Evolutionary conservation across 306 rosid species (phyloP).

Genomic region (Acacia melanoxylon): DNA sequence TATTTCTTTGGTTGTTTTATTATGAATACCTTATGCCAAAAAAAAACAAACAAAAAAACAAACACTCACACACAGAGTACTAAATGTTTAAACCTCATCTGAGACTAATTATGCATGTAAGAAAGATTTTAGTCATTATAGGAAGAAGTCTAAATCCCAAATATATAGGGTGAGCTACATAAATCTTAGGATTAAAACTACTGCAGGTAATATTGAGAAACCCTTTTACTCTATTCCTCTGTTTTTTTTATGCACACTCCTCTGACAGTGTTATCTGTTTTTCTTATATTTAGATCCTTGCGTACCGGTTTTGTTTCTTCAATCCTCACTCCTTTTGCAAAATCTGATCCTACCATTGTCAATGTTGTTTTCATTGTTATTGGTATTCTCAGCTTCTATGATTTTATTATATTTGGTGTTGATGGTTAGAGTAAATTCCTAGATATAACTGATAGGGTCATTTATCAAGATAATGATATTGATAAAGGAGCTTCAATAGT

Average conservation of each 20-base stretch:
- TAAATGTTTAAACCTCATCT: neutral
- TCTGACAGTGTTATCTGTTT: too few relatives aligned
- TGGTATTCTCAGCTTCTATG: too few relatives aligned
- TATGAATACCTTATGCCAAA: neutral
- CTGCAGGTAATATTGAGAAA: neutral
- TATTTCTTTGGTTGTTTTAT: neutral
- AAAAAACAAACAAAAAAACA: too few relatives aligned
- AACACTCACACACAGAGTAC: neutral
- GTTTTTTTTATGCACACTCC: too few relatives aligned
- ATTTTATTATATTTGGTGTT: too few relatives aligned
- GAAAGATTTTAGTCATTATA: neutral
- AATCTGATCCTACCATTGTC: neutral
- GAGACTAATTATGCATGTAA: neutral
- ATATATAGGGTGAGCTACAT: neutral
- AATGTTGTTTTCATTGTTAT: neutral
- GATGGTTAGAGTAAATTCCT: too few relatives aligned
- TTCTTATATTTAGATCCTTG: too few relatives aligned
- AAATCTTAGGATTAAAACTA: neutral
- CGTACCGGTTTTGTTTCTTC: too few relatives aligned
- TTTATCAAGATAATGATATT: too few relatives aligned
- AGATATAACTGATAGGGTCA: too few relatives aligned
- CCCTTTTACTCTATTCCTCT: neutral
- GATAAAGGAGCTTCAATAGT: too few relatives aligned
- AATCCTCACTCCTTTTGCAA: too few relatives aligned
- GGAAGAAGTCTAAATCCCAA: neutral